phyloP scores from a whole-genome alignment of 495 filamentous ascomycete species.

The Halenospora varia region DNA sequence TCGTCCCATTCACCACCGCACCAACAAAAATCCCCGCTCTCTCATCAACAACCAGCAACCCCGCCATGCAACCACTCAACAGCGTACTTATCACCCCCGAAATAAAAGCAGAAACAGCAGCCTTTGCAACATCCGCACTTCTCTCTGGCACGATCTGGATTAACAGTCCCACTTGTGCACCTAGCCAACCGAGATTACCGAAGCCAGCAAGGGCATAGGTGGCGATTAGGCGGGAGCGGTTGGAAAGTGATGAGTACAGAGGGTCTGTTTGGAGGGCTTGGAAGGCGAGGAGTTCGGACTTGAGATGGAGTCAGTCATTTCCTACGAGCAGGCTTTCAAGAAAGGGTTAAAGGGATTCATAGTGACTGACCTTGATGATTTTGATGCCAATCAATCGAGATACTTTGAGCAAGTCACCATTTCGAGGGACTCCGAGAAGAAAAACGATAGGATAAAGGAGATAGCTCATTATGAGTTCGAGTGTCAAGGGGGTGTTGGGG shows the following conservation, averaged over 20 bases:
- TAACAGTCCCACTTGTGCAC: conserved; percentile 81
- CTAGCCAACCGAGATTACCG: conserved; percentile 74
- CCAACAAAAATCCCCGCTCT: no score
- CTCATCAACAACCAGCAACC: no score
- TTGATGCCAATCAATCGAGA: conserved; percentile 75
- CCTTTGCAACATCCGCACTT: no score
- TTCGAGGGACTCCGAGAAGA: conserved; percentile 73
- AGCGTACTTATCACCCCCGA: no score
- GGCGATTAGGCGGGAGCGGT: conserved; percentile 65
- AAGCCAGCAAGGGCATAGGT: conserved; percentile 70
- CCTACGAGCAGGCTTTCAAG: neutral
- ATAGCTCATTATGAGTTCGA: conserved; percentile 76
- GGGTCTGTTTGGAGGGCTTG: neutral
- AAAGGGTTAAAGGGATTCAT: conserved; percentile 26
- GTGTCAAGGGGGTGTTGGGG: conserved; percentile 59
- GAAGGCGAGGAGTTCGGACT: neutral
- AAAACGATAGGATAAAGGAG: conserved; percentile 78
- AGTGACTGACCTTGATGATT: conserved; percentile 50
- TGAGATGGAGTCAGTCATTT: no score
- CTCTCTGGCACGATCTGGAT: no score
- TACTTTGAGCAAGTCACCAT: conserved; percentile 67
- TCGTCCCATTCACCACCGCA: no score
- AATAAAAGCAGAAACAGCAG: no score
- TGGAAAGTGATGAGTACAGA: conserved; percentile 42
- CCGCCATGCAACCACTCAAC: no score